Base-by-base conservation (phyloP, 2,329 filamentous ascomycete genomes). In the Sphaerulina musiva region DNA sequence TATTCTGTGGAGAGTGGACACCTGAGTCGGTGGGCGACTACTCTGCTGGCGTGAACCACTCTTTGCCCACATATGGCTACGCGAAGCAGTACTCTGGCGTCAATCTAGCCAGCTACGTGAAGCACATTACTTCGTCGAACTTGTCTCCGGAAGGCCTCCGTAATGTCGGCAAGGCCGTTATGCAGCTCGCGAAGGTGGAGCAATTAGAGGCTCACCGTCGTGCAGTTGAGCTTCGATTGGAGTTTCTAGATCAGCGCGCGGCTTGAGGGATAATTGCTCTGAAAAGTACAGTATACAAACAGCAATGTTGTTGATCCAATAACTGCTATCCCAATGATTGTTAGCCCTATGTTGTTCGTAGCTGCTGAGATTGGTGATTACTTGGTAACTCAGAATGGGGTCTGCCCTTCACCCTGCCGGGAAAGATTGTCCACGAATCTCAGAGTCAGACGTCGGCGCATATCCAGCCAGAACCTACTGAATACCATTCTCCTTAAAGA, bases 81-180 rank as follows among this genome's bases (percentile, higher is more conserved):
- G 93, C 93, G 46, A 95, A 95, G 75, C 93, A 98, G 72, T 98
- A 98, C 76, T 96, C 90, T 5, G 93, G 93, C 49, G 93, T 98
- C 68, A 98, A 95, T 72, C 81, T 98, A 5, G 89, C 83, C 32
- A 97, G 92, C 2, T 98, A 96, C 74, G 81, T 95, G 70, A 98
- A 98, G 77, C 90, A 97, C 77, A 96, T 98, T 67, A 98, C 93
- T 38, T 93, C 88, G 74, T 89, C 90, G 0, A 88, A 95, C 71
- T 79, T 98, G 58, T 95, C 89, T 1, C 82, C 84, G 14, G 81
- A 95, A 65, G 93, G 93, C 20, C 76, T 98, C 58, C 80, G 80
- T 64, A 93, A 95, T 65, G 87, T 98, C 2, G 89, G 92, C 34
- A 76, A 78, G 50, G 90, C 93, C 4, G 93, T 98, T 49, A 96